phyloP scores from a whole-genome alignment of 805 yeast species.

The Starmera amethionina region DNA sequence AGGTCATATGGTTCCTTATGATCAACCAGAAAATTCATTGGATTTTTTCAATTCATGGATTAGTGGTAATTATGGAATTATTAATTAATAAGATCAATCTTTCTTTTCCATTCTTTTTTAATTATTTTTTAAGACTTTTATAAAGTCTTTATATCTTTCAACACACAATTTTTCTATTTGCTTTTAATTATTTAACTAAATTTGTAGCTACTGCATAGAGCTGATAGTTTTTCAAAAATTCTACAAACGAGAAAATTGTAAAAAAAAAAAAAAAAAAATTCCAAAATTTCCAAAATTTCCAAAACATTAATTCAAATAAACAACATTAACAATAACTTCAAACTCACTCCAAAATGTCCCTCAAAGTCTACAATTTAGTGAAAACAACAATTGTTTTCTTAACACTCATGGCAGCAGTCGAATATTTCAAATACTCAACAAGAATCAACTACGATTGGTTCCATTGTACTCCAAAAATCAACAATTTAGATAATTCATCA shows the following conservation, averaged over 20 bases:
- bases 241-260: no score
- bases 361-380: constrained; percentile 13
- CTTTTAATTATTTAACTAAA: no score
- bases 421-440: constrained; percentile 32
- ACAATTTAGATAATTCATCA: constrained; percentile 16
- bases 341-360: neutral
- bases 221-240: no score
- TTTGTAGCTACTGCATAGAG: no score
- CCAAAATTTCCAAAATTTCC: no score
- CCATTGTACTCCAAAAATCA: constrained; percentile 29
- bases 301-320: no score
- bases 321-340: no score
- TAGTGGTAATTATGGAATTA: constrained; percentile 42
- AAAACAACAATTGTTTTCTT: constrained; percentile 20
- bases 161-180: no score
- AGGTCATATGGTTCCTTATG: constrained; percentile 94
- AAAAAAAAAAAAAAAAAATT: no score
- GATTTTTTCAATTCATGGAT: constrained; percentile 87
- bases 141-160: no score
- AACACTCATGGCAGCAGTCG: constrained; percentile 28
- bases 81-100: neutral
- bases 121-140: no score
- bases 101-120: no score
- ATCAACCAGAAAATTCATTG: constrained; percentile 70
- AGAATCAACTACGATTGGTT: constrained; percentile 33